Conservation (phyloP, 164 flowering plant species). For the Vitis amurensis region DNA sequence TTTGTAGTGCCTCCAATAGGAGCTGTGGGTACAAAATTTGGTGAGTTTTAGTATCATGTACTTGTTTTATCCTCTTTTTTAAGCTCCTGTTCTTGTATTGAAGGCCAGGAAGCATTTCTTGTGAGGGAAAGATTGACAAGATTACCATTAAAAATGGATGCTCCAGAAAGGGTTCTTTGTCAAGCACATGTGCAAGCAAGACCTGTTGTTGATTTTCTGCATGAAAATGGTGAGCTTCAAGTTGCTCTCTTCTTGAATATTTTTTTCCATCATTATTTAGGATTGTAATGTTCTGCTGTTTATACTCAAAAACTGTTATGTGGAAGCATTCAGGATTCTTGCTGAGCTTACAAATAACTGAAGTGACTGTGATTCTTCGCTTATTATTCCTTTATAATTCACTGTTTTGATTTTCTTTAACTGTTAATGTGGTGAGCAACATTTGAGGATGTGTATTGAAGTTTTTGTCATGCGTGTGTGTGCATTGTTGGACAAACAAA, state of each 20-base stretch:
- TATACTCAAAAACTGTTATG: no score
- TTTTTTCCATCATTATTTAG: neutral
- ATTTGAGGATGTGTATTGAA: no score
- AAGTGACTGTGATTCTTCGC: no score
- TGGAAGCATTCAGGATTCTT: no score
- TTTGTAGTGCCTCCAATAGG: neutral
- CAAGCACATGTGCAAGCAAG: conserved; percentile 92
- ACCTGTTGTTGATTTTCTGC: conserved; percentile 75
- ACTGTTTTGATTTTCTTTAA: no score
- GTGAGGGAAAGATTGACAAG: conserved; percentile 55
- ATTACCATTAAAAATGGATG: conserved; percentile 84
- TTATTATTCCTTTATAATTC: no score
- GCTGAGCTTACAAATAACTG: no score
- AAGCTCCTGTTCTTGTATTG: conserved; percentile 12
- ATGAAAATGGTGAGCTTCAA: conserved; percentile 76
- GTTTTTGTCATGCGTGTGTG: no score
- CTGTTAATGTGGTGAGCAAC: no score
- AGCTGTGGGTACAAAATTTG: neutral
- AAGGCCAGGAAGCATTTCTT: conserved; percentile 43
- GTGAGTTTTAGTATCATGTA: neutral
- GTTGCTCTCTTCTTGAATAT: neutral
- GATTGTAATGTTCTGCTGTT: no score
- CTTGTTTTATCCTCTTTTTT: neutral
- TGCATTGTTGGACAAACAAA: no score
- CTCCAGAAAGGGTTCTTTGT: conserved; percentile 82